Conservation (phyloP, 1,284 basidiomycete species). For the Rhodotorula sp. region DNA sequence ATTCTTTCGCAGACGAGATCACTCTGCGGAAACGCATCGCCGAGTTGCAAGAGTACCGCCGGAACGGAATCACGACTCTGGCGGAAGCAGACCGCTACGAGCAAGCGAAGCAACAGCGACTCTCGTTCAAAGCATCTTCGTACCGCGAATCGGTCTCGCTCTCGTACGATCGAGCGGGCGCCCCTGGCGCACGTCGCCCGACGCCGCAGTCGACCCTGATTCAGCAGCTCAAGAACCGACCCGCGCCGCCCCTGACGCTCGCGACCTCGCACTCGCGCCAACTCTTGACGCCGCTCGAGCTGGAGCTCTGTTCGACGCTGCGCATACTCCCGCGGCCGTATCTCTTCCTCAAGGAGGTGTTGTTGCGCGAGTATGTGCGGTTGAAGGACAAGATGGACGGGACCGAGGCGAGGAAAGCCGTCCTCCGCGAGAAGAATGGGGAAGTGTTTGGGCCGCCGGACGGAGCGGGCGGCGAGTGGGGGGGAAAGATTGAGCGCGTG, state of each 20-base stretch:
- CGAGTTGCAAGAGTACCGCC: conserved; percentile 83
- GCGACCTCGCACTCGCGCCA: conserved; percentile 57
- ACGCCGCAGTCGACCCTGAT: conserved; percentile 2
- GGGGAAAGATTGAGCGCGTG: conserved; percentile 38
- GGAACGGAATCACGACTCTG: conserved; percentile 73
- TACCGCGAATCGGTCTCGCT: conserved; percentile 34
- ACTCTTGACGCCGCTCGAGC: conserved; percentile 79
- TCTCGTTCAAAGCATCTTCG: conserved; percentile 35
- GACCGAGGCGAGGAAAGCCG: conserved; percentile 16
- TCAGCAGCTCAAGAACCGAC: conserved; percentile 55
- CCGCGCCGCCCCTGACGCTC: conserved; percentile 39
- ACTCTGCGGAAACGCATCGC: conserved; percentile 78
- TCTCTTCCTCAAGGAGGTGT: conserved; percentile 85
- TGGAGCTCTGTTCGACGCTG: conserved; percentile 79
- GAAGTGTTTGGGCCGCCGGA: not conserved
- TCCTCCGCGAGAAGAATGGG: conserved; percentile 5
- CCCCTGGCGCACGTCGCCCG: conserved; percentile 6
- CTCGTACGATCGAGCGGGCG: conserved; percentile 8
- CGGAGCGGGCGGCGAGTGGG: conserved; percentile 27
- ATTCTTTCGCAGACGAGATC: conserved; percentile 65
- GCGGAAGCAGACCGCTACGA: conserved; percentile 90
- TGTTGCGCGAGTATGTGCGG: conserved; percentile 87
- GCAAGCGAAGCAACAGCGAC: conserved; percentile 67
- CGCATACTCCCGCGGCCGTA: conserved; percentile 90
- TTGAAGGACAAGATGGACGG: conserved; percentile 60